phyloP scores from a whole-genome alignment of 176 grass and related monocot species.

The Juncus inflexus region DNA sequence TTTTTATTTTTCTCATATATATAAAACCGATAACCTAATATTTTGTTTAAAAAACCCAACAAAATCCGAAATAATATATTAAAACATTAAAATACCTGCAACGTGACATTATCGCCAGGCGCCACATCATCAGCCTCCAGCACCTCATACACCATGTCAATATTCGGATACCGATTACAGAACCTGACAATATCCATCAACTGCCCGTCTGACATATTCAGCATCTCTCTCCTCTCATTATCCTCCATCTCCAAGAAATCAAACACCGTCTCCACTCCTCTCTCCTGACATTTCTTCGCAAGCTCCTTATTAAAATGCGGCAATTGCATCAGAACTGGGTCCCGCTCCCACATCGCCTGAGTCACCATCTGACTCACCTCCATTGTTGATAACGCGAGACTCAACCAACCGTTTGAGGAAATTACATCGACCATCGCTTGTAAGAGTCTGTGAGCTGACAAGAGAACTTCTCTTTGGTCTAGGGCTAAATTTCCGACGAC shows the following conservation, averaged over 20 bases:
- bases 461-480: constrained; percentile 81
- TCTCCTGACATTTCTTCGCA: constrained; percentile 74
- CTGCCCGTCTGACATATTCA: constrained; percentile 72
- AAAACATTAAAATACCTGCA: constrained; percentile 30
- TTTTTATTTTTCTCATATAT: no score
- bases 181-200: constrained; percentile 66
- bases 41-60: not conserved
- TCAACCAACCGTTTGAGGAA: constrained; percentile 88
- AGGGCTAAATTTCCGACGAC: constrained; percentile 74
- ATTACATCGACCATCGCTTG: constrained; percentile 99
- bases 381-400: constrained; percentile 81
- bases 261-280: constrained; percentile 75
- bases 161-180: constrained; percentile 82
- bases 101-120: constrained; percentile 53
- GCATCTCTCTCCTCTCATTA: constrained; percentile 53
- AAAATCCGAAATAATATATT: not conserved
- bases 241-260: constrained; percentile 81
- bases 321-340: constrained; percentile 70
- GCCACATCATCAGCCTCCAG: constrained; percentile 57
- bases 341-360: constrained; percentile 94
- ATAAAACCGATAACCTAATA: no score
- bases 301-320: constrained; percentile 83
- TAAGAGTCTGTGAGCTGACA: constrained; percentile 76
- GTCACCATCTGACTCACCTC: constrained; percentile 96
- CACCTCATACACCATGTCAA: constrained; percentile 88